Evolutionary conservation across 495 filamentous ascomycete genomes (phyloP), one percentile per base, ranked within the genome.

Genomic region (Aspergillus leporis): DNA sequence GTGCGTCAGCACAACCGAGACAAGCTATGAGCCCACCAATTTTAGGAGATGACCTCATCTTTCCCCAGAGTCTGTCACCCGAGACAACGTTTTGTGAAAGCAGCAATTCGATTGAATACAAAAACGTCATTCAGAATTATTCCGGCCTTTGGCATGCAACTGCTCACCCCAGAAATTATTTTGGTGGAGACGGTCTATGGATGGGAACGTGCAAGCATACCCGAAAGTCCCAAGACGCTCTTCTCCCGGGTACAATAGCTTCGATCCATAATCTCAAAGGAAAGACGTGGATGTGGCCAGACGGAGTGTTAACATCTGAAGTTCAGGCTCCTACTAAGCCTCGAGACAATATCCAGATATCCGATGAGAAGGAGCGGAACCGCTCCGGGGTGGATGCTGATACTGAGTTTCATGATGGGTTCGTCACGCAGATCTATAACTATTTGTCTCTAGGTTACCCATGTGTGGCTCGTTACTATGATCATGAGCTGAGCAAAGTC

Each of bases 341-440:
- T 43, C 18, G 40, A 21, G 14, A 43, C 14, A 21, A 43, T 5
- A 7, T 14, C 18, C 12, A n/a, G 16, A 25, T 19, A 12, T 21
- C 19, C 25, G 56, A 30, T 10, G 32, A 40, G 12, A 49, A 10
- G n/a, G 78, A 82, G 49, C 78, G 78, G 60, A 79, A 75, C n/a
- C 75, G 77, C 55, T 66, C 73, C 16, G 79, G 81, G 59, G 79
- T 85, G 41, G 66, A 77, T 32, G 79, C 89, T 40, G 77, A 84
- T 13, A 72, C 78, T 49, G 90, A 94, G 66, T 92, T 92, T 63
- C 70, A 86, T 57, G 90, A 96, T 70, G 79, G 73, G n/a, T 93
- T 96, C 73, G 84, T 97, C 41, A 95, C 91, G 3, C 92, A 97
- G 71, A 91, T 97, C 18, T 97, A 93, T 78, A 96, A 97, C 68